These are phyloP conservation scores for Picea sitchensis DNA, from an alignment of 75 land plant species.

Conservation along the genomic window DNA sequence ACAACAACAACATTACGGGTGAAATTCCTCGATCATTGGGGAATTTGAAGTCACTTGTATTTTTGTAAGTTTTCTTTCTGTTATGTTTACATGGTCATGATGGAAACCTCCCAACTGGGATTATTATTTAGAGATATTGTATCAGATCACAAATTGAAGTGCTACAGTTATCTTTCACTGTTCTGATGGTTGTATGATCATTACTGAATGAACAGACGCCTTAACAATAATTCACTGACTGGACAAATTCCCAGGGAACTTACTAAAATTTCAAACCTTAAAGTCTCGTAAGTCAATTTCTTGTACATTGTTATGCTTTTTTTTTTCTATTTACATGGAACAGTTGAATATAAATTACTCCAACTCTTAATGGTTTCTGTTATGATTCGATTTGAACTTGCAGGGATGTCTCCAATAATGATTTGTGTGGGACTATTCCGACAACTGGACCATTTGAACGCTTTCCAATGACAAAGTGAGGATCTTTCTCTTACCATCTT, in stretches of 20 bases:
- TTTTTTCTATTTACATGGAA: not conserved
- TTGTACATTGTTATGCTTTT: not conserved
- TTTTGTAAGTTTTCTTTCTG: conserved; percentile 66
- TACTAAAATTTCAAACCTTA: conserved; percentile 49
- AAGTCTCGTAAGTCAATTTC: conserved; percentile 84
- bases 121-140: not conserved
- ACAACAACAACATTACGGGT: conserved; percentile 91
- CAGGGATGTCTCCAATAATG: conserved; percentile 90
- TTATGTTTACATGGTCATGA: not conserved
- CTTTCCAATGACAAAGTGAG: conserved; percentile 41
- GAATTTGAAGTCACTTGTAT: conserved; percentile 81
- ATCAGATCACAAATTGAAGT: not conserved
- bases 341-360: not conserved
- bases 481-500: no score
- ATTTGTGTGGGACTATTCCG: conserved; percentile 95
- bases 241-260: conserved; percentile 87
- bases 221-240: conserved; percentile 76
- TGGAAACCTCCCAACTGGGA: not conserved
- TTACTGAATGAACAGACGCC: conserved; percentile 47
- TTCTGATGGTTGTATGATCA: not conserved
- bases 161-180: not conserved
- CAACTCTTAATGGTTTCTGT: not conserved
- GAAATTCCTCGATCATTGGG: conserved; percentile 76
- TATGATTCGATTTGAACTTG: conserved; percentile 2
- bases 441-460: conserved; percentile 84